Evolutionary conservation across 2,329 filamentous ascomycete species (phyloP).

Genomic region (Cladosporium sp.): DNA sequence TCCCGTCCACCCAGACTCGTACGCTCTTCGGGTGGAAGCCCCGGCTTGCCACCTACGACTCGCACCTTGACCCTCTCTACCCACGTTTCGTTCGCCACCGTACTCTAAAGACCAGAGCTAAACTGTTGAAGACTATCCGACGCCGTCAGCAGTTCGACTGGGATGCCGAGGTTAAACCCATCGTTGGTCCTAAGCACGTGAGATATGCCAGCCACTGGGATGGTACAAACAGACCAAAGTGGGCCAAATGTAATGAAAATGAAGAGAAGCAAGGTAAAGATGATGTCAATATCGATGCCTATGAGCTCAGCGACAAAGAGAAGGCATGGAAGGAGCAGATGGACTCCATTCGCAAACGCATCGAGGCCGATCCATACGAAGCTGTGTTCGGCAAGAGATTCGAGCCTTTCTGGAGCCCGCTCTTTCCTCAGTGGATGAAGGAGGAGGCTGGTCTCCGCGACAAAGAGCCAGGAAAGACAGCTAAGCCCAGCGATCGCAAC

Average conservation of each 20-base stretch:
- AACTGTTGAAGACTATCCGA: constrained; percentile 28
- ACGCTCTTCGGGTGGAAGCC: constrained; percentile 26
- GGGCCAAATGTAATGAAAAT: constrained; percentile 14
- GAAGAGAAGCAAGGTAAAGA: constrained; percentile 12
- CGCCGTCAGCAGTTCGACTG: constrained; percentile 29
- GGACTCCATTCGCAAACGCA: constrained; percentile 29
- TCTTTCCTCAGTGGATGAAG: constrained; percentile 26
- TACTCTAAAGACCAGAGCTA: constrained; percentile 28
- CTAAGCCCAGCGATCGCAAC: background rate
- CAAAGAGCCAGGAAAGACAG: constrained; percentile 4
- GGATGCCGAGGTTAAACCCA: constrained; percentile 17
- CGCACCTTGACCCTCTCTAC: constrained; percentile 30
- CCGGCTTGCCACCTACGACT: constrained; percentile 23
- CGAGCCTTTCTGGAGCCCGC: constrained; percentile 31
- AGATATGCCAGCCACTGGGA: constrained; percentile 28
- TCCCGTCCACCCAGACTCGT: constrained; percentile 14
- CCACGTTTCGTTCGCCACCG: constrained; percentile 26
- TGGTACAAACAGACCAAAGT: constrained; percentile 12
- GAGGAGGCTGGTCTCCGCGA: constrained; percentile 24
- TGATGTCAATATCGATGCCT: constrained; percentile 12
- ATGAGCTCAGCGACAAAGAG: constrained; percentile 24
- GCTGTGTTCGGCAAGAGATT: constrained; percentile 40
- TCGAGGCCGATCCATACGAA: constrained; percentile 41
- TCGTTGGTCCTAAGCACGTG: constrained; percentile 22
- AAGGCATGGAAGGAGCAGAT: constrained; percentile 32